Conservation (phyloP, 371 early-diverging fungal genomes). For the Syncephalastrum sp. region DNA sequence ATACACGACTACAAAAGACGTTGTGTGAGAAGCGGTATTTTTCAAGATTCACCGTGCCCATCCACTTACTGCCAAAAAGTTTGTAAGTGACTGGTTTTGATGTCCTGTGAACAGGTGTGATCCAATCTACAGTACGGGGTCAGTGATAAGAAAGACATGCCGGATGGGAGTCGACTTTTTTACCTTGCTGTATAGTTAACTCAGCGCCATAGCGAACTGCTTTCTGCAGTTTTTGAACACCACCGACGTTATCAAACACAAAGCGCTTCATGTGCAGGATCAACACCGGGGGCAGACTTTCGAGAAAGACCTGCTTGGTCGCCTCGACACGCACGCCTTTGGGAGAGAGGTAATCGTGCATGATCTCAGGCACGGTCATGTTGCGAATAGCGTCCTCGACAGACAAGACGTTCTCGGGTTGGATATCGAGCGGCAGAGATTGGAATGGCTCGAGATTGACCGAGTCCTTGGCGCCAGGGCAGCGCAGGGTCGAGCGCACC, state of each 20-base stretch:
- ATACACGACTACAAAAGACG: conserved; percentile 71
- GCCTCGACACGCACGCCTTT: conserved; percentile 65
- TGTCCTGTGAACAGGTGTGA: conserved; percentile 51
- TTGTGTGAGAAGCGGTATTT: conserved; percentile 1
- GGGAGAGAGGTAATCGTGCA: conserved; percentile 59
- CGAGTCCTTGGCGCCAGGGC: conserved; percentile 78
- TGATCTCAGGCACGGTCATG: conserved; percentile 72
- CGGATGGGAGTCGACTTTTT: conserved; percentile 4
- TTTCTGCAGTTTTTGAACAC: conserved; percentile 86
- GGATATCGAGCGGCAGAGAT: conserved; percentile 86
- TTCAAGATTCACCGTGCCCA: conserved; percentile 11
- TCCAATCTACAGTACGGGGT: conserved; percentile 47
- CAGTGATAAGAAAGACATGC: background rate
- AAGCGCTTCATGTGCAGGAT: conserved; percentile 96
- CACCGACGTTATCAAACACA: conserved; percentile 76
- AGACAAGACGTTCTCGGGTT: conserved; percentile 72
- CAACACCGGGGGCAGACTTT: conserved; percentile 86
- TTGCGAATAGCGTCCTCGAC: conserved; percentile 86
- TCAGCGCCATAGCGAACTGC: conserved; percentile 70
- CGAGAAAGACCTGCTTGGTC: conserved; percentile 84
- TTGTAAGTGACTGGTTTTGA: conserved; percentile 46
- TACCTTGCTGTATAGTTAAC: conserved; percentile 68
- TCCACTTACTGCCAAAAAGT: conserved; percentile 52
- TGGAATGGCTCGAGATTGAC: conserved; percentile 88
- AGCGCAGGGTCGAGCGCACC: conserved; percentile 74